Base-by-base conservation (phyloP, 2,329 filamentous ascomycete species). In the Lachnellula willkommii region DNA sequence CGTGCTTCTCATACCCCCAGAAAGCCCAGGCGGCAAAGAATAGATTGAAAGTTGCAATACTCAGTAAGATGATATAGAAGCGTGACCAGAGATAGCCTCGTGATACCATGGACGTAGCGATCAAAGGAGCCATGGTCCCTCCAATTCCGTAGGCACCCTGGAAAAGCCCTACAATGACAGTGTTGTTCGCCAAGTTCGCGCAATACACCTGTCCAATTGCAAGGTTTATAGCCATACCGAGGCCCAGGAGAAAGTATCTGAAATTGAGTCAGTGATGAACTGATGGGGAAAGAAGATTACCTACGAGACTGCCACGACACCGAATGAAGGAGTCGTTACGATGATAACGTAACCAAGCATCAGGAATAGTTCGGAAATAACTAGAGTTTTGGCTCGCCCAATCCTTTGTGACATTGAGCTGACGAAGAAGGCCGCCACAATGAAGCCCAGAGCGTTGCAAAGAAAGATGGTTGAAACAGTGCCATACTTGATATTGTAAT, bases 381-480 rank as follows among this genome's bases (percentile, higher is more conserved):
- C 80, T 39, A 89, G 74, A 1, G 81, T 77, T 60, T 77, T 82
- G 5, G 83, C 82, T 35, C 85, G 79, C 7, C 89, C 88, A 2
- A 90, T 71, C 36, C 77, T 79, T 4, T 73, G 71, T 47, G 84
- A 77, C 5, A 90, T 73, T 0, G 73, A 68, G 63, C 90, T 84
- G 12, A 85, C 49, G 59, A 86, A 76, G 35, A 84, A 79, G 0
- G 89, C 89, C 1, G 87, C 85, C 15, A 79, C 69, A 65, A 94
- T 83, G 73, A 90, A 94, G n/a, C 89, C 89, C 3, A 86, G 62
- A 0, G 89, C 88, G 63, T 88, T 88, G 50, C 84, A 81, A 26
- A 93, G 80, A 73, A 92, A 94, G 67, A 94, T 88, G 43, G 91
- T 75, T 1, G 89, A 91, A 6, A 93, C 87, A 14, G 89, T 72